phyloP scores from a whole-genome alignment of 345 rosid genomes.

The Brassica incana region DNA sequence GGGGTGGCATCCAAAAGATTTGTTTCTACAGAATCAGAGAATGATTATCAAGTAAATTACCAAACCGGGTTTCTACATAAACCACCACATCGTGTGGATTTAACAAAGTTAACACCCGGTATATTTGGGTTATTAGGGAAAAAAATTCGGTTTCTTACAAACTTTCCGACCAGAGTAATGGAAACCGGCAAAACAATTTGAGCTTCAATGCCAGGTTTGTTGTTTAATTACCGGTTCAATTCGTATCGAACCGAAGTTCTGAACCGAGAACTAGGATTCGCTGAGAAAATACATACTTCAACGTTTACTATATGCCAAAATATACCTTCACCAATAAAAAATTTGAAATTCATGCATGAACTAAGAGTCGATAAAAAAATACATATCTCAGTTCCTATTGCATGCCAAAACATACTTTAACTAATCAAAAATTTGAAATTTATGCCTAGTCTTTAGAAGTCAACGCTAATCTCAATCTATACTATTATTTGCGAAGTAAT shows the following conservation, averaged over 20 bases:
- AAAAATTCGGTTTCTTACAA: background rate
- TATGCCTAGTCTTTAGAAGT: too few relatives aligned
- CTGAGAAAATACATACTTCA: too few relatives aligned
- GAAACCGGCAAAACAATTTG: constrained; percentile 1
- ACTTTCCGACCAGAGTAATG: background rate
- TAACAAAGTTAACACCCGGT: background rate
- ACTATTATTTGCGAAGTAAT: too few relatives aligned
- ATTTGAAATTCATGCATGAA: too few relatives aligned
- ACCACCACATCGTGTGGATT: background rate
- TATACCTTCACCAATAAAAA: too few relatives aligned
- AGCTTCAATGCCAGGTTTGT: too few relatives aligned
- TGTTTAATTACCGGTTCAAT: background rate
- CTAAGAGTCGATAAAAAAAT: too few relatives aligned
- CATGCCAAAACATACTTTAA: too few relatives aligned
- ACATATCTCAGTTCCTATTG: too few relatives aligned
- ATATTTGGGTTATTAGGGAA: background rate
- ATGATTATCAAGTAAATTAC: constrained; percentile 2
- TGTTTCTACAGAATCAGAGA: constrained; percentile 4
- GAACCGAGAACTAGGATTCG: background rate
- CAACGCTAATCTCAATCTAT: too few relatives aligned
- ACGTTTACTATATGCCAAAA: too few relatives aligned
- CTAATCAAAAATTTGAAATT: too few relatives aligned
- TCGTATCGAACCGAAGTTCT: background rate
- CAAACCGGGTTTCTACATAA: background rate
- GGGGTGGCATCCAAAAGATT: background rate